Base-by-base conservation (phyloP, 495 filamentous ascomycete genomes). In the Cairneyella variabilis region DNA sequence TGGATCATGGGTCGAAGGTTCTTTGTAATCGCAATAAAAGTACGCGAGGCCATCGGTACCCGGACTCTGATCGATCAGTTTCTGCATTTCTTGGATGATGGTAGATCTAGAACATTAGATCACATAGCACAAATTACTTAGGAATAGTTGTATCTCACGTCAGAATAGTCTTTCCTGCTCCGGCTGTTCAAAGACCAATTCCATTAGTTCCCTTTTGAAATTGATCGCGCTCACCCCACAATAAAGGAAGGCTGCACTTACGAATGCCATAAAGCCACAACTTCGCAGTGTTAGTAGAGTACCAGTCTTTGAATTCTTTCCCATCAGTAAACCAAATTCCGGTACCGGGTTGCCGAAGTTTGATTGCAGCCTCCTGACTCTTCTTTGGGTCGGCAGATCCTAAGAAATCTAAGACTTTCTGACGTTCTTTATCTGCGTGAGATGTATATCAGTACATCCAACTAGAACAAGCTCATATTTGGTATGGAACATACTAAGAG, bases 1-100 rank as follows among this genome's bases (percentile, higher is more conserved):
- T 18, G 55, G 36, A 8, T 64, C 47, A 20, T 68, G 64, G 2
- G 66, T 68, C n/a, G 23, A 39, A 4, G 44, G 3, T 22, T 64
- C 53, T 36, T 69, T 71, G 53, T 72, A 73, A 36, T 72, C 66
- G 39, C 70, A 73, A 27, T 69, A 74, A 60, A 69, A 75, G 43
- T 53, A 75, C 8, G 67, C 71, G 1, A 63, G 57, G 9, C 55
- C 70, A 17, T 51, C 4, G 16, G 11, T 42, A 8, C 22, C 18
- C n/a, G 36, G 3, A 18, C n/a, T 23, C n/a, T 47, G 17, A 25
- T 42, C 6, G 46, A 23, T n/a, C 16, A 21, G n/a, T 8, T 32
- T 49, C 2, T 48, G 3, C n/a, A 46, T 53, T 38, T 56, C 50
- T 18, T 65, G 38, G 25, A 66, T 61, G 5, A 58, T 45, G 3